A percentile compares a stretch with the other conserved stretches of the same genome.
These are phyloP conservation scores for Didymella keratinophila DNA, from an alignment of 2,329 filamentous ascomycete species.

Conservation along the genomic window DNA sequence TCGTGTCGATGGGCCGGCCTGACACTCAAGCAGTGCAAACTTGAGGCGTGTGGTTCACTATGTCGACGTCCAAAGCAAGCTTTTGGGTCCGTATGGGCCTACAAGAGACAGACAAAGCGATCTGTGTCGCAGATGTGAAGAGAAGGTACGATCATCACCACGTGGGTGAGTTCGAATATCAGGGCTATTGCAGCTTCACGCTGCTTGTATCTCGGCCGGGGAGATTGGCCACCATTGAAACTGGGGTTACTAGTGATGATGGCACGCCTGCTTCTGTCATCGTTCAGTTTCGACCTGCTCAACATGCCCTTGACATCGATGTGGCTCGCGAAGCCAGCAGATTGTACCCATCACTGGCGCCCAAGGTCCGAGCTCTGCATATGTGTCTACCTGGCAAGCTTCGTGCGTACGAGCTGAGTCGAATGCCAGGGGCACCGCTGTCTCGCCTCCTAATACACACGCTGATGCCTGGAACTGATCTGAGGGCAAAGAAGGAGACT, in stretches of 20 bases:
- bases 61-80: not conserved
- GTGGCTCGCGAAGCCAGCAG: conserved; percentile 29
- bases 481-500: conserved; percentile 24
- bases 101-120: conserved; percentile 16
- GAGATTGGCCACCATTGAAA: not conserved
- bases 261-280: conserved; percentile 9
- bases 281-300: conserved; percentile 40
- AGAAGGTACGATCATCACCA: conserved; percentile 9
- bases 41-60: not conserved
- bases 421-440: conserved; percentile 36
- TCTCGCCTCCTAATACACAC: conserved; percentile 23
- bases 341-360: conserved; percentile 36
- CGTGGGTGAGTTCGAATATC: conserved; percentile 26
- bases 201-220: conserved; percentile 10
- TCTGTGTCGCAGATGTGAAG: conserved; percentile 22
- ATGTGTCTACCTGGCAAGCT: conserved; percentile 24
- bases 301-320: conserved; percentile 33
- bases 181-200: conserved; percentile 39
- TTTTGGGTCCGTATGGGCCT: conserved; percentile 30
- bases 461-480: not conserved
- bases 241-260: not conserved
- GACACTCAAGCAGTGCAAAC: not conserved
- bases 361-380: conserved; percentile 23
- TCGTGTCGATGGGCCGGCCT: not conserved
- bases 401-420: conserved; percentile 37